Evolutionary conservation across 169 alveolate species (phyloP).

Genomic region (Plasmodium reichenowi): DNA sequence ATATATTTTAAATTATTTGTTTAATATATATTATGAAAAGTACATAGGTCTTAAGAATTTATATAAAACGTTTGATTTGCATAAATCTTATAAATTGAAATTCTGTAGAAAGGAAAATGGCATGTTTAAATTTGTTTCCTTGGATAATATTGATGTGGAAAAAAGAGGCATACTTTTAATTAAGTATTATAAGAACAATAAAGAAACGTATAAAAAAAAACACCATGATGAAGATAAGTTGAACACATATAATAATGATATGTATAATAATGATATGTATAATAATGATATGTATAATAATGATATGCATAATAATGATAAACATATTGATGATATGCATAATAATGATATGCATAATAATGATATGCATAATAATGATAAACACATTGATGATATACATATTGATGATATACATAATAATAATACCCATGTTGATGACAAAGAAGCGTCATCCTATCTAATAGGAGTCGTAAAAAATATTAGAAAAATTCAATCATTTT

Average conservation of each 20-base stretch:
- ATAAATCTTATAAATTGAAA: constrained; percentile 35
- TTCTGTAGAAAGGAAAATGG: constrained; percentile 24
- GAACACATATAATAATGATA: too few relatives aligned
- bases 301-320: background rate
- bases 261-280: too few relatives aligned
- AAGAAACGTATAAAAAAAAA: background rate
- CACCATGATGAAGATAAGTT: too few relatives aligned
- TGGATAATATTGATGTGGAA: constrained; percentile 27
- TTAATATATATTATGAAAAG: constrained; percentile 64
- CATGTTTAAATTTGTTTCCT: constrained; percentile 24
- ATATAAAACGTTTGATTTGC: constrained; percentile 46
- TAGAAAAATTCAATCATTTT: constrained; percentile 19
- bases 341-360: too few relatives aligned
- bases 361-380: too few relatives aligned
- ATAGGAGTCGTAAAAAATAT: constrained; percentile 45
- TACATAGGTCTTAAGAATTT: constrained; percentile 39
- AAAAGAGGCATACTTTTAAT: constrained; percentile 29
- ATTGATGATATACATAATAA: constrained; percentile 12
- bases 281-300: background rate
- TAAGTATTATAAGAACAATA: background rate
- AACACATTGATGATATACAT: constrained; percentile 3
- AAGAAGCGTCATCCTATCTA: background rate
- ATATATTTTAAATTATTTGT: constrained; percentile 52
- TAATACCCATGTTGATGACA: background rate
- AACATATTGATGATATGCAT: too few relatives aligned